phyloP scores from a whole-genome alignment of 768 basidiomycete genomes.

The Termitomyces sp. region DNA sequence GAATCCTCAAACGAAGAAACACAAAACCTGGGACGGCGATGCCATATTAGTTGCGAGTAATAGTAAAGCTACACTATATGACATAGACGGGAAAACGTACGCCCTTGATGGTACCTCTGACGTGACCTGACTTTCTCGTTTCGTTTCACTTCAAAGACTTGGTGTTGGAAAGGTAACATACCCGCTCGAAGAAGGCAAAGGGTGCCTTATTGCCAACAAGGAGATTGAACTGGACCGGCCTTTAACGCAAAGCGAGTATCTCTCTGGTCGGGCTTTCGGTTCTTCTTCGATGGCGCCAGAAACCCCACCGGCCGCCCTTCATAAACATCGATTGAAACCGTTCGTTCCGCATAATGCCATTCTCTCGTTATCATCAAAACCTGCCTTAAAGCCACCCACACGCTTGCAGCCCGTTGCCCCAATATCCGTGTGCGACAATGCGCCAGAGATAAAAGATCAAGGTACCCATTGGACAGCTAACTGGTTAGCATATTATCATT shows the following conservation, averaged over 20 bases:
- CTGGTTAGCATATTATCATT: constrained; percentile 36
- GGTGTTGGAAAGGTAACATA: constrained; percentile 42
- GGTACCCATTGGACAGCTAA: constrained; percentile 62
- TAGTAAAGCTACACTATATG: constrained; percentile 46
- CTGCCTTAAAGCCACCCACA: neutral
- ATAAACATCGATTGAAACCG: constrained; percentile 14
- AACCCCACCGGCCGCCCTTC: neutral
- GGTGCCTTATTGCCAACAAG: constrained; percentile 41
- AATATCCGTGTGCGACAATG: constrained; percentile 16
- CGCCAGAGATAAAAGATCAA: constrained; percentile 12
- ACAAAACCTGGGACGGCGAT: constrained; percentile 90
- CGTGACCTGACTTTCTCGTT: neutral
- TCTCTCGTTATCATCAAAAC: neutral
- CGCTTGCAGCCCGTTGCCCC: constrained; percentile 37
- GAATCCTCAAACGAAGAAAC: constrained; percentile 68
- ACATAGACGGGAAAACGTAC: constrained; percentile 63
- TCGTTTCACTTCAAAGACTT: constrained; percentile 33
- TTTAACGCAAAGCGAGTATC: constrained; percentile 49
- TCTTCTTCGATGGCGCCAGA: constrained; percentile 2
- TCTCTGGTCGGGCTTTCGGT: constrained; percentile 63
- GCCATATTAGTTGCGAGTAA: constrained; percentile 53
- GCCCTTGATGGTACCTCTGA: constrained; percentile 16
- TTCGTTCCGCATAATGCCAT: constrained; percentile 14
- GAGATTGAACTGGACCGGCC: constrained; percentile 62
- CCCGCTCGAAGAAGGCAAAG: constrained; percentile 34